A percentile compares a stretch with the other conserved stretches of the same genome.
Evolutionary conservation across 768 basidiomycete species (phyloP).

Genomic region (Panaeolus cyanescens): DNA sequence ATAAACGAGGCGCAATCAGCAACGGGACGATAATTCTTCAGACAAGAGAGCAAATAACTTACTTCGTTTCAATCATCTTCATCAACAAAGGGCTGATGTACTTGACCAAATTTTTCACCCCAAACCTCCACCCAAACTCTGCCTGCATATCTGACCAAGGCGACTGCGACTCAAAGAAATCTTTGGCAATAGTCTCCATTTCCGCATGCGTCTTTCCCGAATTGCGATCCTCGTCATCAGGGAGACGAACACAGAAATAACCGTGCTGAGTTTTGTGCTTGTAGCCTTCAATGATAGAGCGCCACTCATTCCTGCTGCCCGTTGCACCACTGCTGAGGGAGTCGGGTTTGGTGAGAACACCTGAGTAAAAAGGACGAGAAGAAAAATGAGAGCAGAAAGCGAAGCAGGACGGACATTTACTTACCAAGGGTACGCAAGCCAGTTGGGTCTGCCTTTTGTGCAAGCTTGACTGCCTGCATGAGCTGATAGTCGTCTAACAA

Average conservation of each 20-base stretch:
- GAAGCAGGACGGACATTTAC: neutral
- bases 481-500: slow-evolving; percentile 70
- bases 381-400: neutral
- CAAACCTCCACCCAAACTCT: slow-evolving; percentile 44
- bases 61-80: slow-evolving; percentile 55
- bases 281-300: slow-evolving; percentile 51
- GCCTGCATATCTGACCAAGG: slow-evolving; percentile 58
- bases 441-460: slow-evolving; percentile 49
- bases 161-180: slow-evolving; percentile 46
- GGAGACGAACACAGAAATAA: slow-evolving; percentile 69
- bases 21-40: neutral
- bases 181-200: slow-evolving; percentile 34
- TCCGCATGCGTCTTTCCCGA: slow-evolving; percentile 34
- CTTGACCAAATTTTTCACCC: slow-evolving; percentile 52
- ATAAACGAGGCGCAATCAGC: neutral
- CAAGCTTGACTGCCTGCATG: slow-evolving; percentile 57
- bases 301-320: slow-evolving; percentile 45
- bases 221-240: slow-evolving; percentile 56
- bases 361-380: slow-evolving; percentile 29
- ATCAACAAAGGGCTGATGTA: slow-evolving; percentile 56
- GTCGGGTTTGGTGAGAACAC: slow-evolving; percentile 75
- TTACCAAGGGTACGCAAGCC: slow-evolving; percentile 67
- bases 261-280: slow-evolving; percentile 50
- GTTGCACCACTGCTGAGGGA: slow-evolving; percentile 44
- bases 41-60: slow-evolving; percentile 17